Evolutionary conservation across 768 basidiomycete genomes (phyloP).

Genomic region (Pleurotus eryngii): DNA sequence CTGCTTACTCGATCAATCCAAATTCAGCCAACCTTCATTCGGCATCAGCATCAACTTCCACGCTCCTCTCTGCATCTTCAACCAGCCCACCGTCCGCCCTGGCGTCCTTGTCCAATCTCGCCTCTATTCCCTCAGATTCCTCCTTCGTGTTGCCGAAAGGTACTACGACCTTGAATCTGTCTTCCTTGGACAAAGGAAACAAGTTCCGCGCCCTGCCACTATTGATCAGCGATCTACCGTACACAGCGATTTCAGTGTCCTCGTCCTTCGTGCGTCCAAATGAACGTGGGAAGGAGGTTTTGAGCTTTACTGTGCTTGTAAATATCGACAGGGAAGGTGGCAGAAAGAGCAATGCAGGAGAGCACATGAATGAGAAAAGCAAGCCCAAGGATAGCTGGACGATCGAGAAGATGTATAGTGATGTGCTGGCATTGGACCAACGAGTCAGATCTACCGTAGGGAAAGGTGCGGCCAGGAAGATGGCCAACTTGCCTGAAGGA

Average conservation of each 20-base stretch:
- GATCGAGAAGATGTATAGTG: constrained; percentile 92
- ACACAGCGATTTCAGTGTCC: constrained; percentile 67
- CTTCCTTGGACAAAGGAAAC: constrained; percentile 15
- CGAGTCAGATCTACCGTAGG: constrained; percentile 66
- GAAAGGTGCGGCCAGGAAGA: constrained; percentile 72
- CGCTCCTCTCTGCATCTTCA: neutral
- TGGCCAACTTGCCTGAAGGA: constrained; percentile 83
- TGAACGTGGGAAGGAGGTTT: constrained; percentile 86
- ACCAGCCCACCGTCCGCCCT: neutral
- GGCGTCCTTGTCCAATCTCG: constrained; percentile 1
- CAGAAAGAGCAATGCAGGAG: neutral
- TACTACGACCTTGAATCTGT: neutral
- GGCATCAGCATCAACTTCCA: neutral
- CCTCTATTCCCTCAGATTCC: neutral
- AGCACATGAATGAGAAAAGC: constrained; percentile 43
- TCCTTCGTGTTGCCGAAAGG: constrained; percentile 1
- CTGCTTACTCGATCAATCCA: neutral
- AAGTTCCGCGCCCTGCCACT: constrained; percentile 71
- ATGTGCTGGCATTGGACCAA: constrained; percentile 85
- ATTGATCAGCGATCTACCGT: constrained; percentile 66
- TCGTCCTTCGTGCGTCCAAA: constrained; percentile 86
- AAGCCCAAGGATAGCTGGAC: constrained; percentile 72
- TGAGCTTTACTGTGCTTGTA: constrained; percentile 82
- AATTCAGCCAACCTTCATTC: constrained; percentile 2
- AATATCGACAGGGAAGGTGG: constrained; percentile 3